Conservation (phyloP, 257 asterid genomes). For the Henckelia pumila region DNA sequence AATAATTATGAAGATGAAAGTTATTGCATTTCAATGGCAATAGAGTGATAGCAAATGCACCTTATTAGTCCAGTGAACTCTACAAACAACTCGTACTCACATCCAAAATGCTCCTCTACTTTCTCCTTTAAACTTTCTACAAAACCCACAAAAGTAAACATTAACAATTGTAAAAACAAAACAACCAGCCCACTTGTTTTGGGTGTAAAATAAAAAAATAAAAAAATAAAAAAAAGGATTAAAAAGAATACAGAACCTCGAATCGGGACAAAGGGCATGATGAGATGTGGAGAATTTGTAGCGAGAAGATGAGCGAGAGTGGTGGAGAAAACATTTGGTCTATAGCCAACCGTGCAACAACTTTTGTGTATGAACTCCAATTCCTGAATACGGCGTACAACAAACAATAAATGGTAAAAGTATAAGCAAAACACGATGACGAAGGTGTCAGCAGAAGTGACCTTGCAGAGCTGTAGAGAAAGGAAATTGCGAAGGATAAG, state of each 20-base stretch:
- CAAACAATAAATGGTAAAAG: neutral
- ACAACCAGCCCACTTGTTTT: neutral
- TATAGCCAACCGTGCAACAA: conserved; percentile 83
- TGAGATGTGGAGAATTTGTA: conserved; percentile 69
- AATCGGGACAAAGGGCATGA: conserved; percentile 73
- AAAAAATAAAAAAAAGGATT: too few species aligned
- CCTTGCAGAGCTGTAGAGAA: conserved; percentile 45
- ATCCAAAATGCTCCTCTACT: conserved; percentile 76
- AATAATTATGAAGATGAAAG: too few species aligned
- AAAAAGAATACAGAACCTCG: conserved; percentile 47
- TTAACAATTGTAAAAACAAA: neutral
- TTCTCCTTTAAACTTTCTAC: conserved; percentile 77
- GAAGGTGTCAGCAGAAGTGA: neutral
- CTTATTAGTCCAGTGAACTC: conserved; percentile 93
- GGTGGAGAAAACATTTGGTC: conserved; percentile 88
- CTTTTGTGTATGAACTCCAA: conserved; percentile 87
- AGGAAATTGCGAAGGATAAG: conserved; percentile 45
- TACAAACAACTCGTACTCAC: conserved; percentile 73
- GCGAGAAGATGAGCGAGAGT: conserved; percentile 86
- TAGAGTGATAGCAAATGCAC: conserved; percentile 30
- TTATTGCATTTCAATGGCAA: neutral
- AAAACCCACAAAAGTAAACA: conserved; percentile 20
- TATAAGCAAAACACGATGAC: neutral
- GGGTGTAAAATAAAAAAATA: too few species aligned
- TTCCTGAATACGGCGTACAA: conserved; percentile 41